These are phyloP conservation scores for Phytophthora cajani DNA, from an alignment of 352 stramenopile genomes.

Conservation along the genomic window DNA sequence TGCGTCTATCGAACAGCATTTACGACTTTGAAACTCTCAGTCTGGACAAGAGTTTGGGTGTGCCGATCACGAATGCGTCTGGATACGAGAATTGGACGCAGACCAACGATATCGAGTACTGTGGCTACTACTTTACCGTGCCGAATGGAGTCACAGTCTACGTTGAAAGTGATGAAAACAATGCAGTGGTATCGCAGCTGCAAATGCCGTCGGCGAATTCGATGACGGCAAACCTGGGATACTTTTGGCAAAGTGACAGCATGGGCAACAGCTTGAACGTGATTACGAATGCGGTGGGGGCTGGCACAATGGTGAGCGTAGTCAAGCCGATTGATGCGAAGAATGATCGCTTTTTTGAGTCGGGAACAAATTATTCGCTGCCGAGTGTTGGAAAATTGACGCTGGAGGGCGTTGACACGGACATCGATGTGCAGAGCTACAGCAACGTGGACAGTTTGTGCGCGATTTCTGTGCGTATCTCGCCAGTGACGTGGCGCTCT, in stretches of 20 bases:
- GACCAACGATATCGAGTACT: constrained; percentile 52
- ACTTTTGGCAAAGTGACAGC: constrained; percentile 74
- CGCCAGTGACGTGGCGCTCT: constrained; percentile 59
- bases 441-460: constrained; percentile 61
- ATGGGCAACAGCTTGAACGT: constrained; percentile 65
- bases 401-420: constrained; percentile 52
- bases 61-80: constrained; percentile 36
- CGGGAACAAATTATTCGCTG: constrained; percentile 38
- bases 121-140: constrained; percentile 76
- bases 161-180: constrained; percentile 41
- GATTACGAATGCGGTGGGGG: constrained; percentile 66
- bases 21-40: constrained; percentile 67
- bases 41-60: constrained; percentile 35
- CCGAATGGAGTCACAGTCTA: constrained; percentile 59
- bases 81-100: constrained; percentile 62
- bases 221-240: constrained; percentile 59
- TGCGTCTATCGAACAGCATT: constrained; percentile 59
- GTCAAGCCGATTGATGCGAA: constrained; percentile 65
- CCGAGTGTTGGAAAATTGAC: constrained; percentile 54
- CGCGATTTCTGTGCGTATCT: constrained; percentile 63
- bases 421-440: constrained; percentile 56
- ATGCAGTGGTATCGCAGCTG: constrained; percentile 62
- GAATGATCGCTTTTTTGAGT: constrained; percentile 60
- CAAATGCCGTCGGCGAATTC: constrained; percentile 50
- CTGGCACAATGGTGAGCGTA: constrained; percentile 64